Evolutionary conservation across 1,139 yeast species (phyloP).

Genomic region (Magnusiomyces fungicola): DNA sequence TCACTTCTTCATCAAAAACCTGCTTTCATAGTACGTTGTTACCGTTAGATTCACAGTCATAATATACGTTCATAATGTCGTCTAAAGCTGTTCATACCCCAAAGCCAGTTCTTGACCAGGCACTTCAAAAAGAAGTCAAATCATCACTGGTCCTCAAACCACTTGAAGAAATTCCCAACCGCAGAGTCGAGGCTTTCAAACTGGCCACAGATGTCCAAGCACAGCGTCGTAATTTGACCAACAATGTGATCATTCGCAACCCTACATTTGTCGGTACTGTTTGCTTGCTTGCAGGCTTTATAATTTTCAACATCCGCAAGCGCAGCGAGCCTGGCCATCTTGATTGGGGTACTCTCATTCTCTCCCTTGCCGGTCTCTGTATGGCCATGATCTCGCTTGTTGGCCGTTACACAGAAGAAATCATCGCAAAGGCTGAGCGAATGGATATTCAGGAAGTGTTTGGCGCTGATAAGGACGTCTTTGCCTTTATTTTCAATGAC

Average conservation of each 20-base stretch:
- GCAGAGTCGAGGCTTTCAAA: constrained; percentile 15
- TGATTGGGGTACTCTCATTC: constrained; percentile 17
- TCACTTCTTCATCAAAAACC: too few relatives aligned
- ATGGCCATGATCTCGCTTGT: constrained; percentile 21
- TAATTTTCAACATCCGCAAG: constrained; percentile 11
- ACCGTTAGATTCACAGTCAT: background rate
- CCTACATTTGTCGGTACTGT: constrained; percentile 13
- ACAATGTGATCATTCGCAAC: constrained; percentile 17
- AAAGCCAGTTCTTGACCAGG: too few relatives aligned
- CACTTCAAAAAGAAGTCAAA: background rate
- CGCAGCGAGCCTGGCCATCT: background rate
- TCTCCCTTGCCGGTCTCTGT: constrained; percentile 15
- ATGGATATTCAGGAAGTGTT: constrained; percentile 10
- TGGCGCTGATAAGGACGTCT: constrained; percentile 12
- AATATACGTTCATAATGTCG: background rate
- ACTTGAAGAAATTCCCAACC: constrained; percentile 1
- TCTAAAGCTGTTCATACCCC: background rate
- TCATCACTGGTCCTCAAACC: constrained; percentile 3
- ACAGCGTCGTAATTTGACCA: constrained; percentile 21
- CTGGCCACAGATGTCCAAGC: constrained; percentile 21
- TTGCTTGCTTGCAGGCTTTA: constrained; percentile 14
- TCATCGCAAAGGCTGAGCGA: constrained; percentile 13
- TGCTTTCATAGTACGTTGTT: too few relatives aligned
- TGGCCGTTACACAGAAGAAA: constrained; percentile 16
- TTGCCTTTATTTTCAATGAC: constrained; percentile 20